These are phyloP conservation scores for Plasmodium vivax DNA, from an alignment of 169 alveolate genomes.

Conservation along the genomic window DNA sequence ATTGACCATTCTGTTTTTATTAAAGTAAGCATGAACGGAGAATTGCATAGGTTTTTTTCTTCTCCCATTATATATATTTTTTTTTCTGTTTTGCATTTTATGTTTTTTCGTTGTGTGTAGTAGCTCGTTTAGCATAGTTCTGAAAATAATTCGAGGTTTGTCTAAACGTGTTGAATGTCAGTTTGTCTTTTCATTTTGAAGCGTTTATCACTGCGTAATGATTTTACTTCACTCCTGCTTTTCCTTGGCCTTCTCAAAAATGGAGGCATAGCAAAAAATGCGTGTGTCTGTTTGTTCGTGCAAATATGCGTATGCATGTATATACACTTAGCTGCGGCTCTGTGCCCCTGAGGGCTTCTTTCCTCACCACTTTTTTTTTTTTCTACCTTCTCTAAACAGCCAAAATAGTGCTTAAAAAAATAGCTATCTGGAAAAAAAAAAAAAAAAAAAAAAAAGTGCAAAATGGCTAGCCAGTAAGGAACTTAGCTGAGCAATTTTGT, in stretches of 20 bases:
- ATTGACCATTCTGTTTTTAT: not conserved
- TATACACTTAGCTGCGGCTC: not conserved
- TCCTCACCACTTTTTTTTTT: not conserved
- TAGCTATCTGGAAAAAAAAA: not conserved
- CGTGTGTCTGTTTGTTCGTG: not conserved
- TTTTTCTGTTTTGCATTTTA: not conserved
- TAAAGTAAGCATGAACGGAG: not conserved
- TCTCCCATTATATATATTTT: not conserved
- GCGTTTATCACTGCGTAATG: not conserved
- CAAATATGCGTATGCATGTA: conserved; percentile 1
- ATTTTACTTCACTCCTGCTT: not conserved
- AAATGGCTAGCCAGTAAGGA: not conserved
- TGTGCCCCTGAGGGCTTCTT: not conserved
- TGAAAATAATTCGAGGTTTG: not conserved
- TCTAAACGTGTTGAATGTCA: not conserved
- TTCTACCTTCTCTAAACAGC: not conserved
- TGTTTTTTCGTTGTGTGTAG: not conserved
- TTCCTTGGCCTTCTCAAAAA: not conserved
- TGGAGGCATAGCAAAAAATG: not conserved
- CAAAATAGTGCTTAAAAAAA: not conserved
- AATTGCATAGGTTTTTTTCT: not conserved
- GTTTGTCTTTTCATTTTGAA: not conserved
- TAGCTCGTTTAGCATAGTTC: not conserved
- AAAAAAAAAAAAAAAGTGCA: not conserved
- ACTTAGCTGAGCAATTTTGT: not conserved